These are phyloP conservation scores for Oryza punctata DNA, from an alignment of 176 grass and related monocot species.

Conservation along the genomic window DNA sequence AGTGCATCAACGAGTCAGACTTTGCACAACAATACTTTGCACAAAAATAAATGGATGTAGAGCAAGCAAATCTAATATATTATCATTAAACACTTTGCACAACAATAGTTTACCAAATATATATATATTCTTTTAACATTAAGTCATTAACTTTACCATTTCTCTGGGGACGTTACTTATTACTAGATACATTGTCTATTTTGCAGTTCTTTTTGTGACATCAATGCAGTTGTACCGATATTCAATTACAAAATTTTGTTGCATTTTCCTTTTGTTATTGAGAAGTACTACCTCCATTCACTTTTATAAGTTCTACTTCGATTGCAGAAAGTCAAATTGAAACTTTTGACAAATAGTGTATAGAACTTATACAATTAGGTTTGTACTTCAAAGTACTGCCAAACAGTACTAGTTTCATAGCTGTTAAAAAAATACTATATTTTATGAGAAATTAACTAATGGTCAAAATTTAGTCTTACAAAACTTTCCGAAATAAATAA, in stretches of 20 bases:
- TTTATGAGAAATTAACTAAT: too few species aligned
- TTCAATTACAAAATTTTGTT: background rate
- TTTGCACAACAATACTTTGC: background rate
- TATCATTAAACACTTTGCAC: background rate
- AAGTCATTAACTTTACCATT: background rate
- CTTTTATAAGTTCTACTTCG: too few species aligned
- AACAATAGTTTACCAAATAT: background rate
- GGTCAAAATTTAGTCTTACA: too few species aligned
- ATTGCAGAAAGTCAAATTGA: too few species aligned
- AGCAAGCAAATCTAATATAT: background rate
- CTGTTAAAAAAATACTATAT: too few species aligned
- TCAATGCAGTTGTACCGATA: background rate
- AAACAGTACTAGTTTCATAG: too few species aligned
- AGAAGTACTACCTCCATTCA: background rate
- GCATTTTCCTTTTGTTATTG: background rate
- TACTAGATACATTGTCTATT: background rate
- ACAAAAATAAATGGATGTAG: background rate
- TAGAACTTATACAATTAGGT: too few species aligned
- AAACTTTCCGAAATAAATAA: too few species aligned
- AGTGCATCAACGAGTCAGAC: conserved; percentile 10
- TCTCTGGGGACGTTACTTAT: background rate
- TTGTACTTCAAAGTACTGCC: too few species aligned
- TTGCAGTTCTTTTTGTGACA: background rate
- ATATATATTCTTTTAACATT: background rate
- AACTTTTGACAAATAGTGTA: too few species aligned